Conservation (phyloP, 495 filamentous ascomycete species). For the Penicillium fimorum region DNA sequence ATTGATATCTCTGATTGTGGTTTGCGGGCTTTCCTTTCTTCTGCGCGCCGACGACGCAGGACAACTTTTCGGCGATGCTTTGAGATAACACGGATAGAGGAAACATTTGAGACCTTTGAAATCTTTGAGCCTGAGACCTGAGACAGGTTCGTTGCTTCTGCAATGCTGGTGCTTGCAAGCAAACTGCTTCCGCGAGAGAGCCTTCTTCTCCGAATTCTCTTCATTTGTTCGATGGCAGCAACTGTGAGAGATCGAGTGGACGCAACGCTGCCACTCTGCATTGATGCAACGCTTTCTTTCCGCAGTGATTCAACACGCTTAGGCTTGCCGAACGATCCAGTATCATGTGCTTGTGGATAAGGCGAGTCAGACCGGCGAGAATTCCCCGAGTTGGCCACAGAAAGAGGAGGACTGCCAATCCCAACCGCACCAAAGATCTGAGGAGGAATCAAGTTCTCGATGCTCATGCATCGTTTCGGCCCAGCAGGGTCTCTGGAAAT, state of each 20-base stretch:
- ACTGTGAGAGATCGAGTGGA: slow-evolving; percentile 15
- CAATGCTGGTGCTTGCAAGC: not conserved
- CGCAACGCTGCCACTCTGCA: slow-evolving; percentile 1
- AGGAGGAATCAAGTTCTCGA: not conserved
- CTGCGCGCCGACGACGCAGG: slow-evolving; percentile 9
- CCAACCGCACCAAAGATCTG: not conserved
- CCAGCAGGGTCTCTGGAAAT: not conserved
- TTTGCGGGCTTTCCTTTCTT: not conserved
- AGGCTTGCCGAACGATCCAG: not conserved
- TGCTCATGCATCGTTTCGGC: not conserved
- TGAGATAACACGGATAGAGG: slow-evolving; percentile 1
- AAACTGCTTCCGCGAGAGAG: slow-evolving; percentile 7
- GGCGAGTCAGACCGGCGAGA: not conserved
- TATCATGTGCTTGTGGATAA: not conserved
- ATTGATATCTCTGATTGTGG: not conserved
- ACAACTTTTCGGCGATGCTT: slow-evolving; percentile 1
- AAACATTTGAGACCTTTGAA: slow-evolving; percentile 1
- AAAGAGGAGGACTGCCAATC: not conserved
- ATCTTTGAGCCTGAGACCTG: not conserved
- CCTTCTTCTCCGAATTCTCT: slow-evolving; percentile 2
- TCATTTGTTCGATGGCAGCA: slow-evolving; percentile 5
- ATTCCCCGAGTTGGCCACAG: not conserved
- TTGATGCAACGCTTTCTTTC: slow-evolving; percentile 5
- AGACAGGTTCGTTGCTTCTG: not conserved
- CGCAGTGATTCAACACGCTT: not conserved